A percentile compares a stretch with the other conserved stretches of the same genome.
These are phyloP conservation scores for Dimargaris xerosporica DNA, from an alignment of 192 early-diverging fungal species.

Conservation along the genomic window DNA sequence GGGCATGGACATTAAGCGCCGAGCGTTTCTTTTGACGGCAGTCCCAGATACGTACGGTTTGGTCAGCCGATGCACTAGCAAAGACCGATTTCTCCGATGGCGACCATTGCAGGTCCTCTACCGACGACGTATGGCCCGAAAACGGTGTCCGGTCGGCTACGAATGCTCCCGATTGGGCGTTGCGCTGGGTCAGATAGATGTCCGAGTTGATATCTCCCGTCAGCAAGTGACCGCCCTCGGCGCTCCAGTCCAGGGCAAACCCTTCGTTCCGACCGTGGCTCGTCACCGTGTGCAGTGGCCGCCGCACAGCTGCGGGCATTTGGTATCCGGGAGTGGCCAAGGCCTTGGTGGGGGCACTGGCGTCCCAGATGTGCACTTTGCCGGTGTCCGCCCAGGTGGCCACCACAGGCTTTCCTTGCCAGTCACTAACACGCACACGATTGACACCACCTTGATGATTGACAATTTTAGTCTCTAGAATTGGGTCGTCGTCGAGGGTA, in stretches of 20 bases:
- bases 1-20: constrained; percentile 67
- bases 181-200: constrained; percentile 69
- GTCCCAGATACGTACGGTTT: constrained; percentile 93
- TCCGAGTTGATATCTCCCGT: constrained; percentile 68
- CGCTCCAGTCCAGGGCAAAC: constrained; percentile 92
- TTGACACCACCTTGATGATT: constrained; percentile 87
- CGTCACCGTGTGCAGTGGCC: constrained; percentile 66
- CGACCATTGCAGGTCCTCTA: constrained; percentile 98
- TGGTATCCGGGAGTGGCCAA: constrained; percentile 69
- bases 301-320: constrained; percentile 37
- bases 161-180: constrained; percentile 41
- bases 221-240: constrained; percentile 44
- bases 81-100: constrained; percentile 80
- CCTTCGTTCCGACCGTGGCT: constrained; percentile 78
- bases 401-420: constrained; percentile 50
- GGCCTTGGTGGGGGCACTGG: constrained; percentile 51
- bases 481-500: constrained; percentile 87
- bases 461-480: constrained; percentile 69
- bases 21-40: constrained; percentile 56
- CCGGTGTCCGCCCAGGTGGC: constrained; percentile 94
- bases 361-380: constrained; percentile 85
- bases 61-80: constrained; percentile 80
- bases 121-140: constrained; percentile 65
- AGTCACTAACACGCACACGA: constrained; percentile 51
- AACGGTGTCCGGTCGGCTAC: constrained; percentile 61